Evolutionary conservation across 441 rosid species (phyloP), one percentile per base, ranked within the genome.

Genomic region (Pelargonium australe): DNA sequence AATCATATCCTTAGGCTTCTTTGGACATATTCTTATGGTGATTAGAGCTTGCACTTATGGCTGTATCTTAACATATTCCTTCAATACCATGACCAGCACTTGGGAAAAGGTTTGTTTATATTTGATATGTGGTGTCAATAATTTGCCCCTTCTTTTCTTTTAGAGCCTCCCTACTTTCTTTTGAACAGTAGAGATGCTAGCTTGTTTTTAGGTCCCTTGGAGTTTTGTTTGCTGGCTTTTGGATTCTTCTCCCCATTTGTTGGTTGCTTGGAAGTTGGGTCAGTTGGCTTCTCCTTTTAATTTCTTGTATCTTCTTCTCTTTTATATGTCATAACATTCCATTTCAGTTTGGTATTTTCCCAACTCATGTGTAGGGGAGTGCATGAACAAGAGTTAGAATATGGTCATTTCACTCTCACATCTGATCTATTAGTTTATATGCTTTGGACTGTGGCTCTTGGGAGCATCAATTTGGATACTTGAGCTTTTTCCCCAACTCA

Each of bases 231-330:
- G 23, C 11, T 55, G 20, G 20, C 61, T 55, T 16, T 20, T 55
- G 61, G 20, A 7, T 14, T 16, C 10, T 55, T 55, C 23, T 17
- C 10, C 23, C 20, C 5, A 55, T 14, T 55, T 55, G 61, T 55
- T 55, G 61, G 61, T 13, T 55, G 23, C 37, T 34, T 34, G 37
- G 37, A 34, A 9, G 61, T 55, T 55, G 61, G 23, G 8, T 34
- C 37, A 34, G 61, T 55, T 55, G 61, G 61, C 61, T 55, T 55
- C 61, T 55, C 23, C 61, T 55, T 55, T 19, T 55, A 55, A 0
- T 34, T 34, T 34, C 61, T 55, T 55, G 61, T 14, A 14, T 34
- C 37, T 34, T 34, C 37, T 1, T 53, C 14, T 7, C 20, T 53
- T 53, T n/a, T 53, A 19, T 14, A n/a, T 55, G 23, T 55, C 37